A percentile compares a stretch with the other conserved stretches of the same genome.
Evolutionary conservation across 208 protist genomes (phyloP).

Genomic region (Acanthamoeba healyi): DNA sequence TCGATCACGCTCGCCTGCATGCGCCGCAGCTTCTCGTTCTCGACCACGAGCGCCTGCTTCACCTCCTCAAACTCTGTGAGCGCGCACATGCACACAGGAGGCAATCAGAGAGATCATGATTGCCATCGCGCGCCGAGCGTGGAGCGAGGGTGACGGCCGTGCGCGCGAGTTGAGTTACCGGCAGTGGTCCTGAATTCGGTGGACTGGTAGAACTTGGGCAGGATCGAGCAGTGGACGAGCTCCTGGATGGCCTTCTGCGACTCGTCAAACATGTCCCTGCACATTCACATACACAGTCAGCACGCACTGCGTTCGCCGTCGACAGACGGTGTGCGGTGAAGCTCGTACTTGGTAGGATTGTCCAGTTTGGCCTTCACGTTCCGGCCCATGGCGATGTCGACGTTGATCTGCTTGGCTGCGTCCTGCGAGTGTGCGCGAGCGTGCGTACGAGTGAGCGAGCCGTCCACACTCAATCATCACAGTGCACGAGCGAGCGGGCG

Average conservation of each 20-base stretch:
- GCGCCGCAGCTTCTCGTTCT: constrained; percentile 42
- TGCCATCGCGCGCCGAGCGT: too few relatives aligned
- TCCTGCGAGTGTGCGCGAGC: not conserved
- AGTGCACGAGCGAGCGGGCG: not conserved
- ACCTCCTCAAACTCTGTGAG: constrained; percentile 43
- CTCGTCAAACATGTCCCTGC: constrained; percentile 47
- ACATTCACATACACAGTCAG: not conserved
- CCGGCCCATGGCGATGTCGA: not conserved
- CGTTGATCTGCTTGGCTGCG: constrained; percentile 23
- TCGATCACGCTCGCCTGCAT: not conserved
- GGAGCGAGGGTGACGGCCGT: too few relatives aligned
- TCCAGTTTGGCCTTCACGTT: constrained; percentile 62
- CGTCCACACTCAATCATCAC: not conserved
- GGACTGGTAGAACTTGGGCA: constrained; percentile 37
- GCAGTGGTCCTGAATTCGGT: constrained; percentile 55
- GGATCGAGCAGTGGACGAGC: not conserved
- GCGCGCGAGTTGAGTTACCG: not conserved
- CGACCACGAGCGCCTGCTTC: not conserved
- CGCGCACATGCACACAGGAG: too few relatives aligned
- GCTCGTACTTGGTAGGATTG: not conserved
- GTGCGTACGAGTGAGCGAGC: not conserved
- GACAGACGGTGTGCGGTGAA: too few relatives aligned
- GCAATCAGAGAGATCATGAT: too few relatives aligned
- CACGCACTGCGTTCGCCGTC: too few relatives aligned
- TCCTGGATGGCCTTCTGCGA: not conserved